Percentiles rank a stretch among this genome's conserved stretches.
These are phyloP conservation scores for Pythium folliculosum DNA, from an alignment of 352 stramenopile genomes.

Conservation along the genomic window DNA sequence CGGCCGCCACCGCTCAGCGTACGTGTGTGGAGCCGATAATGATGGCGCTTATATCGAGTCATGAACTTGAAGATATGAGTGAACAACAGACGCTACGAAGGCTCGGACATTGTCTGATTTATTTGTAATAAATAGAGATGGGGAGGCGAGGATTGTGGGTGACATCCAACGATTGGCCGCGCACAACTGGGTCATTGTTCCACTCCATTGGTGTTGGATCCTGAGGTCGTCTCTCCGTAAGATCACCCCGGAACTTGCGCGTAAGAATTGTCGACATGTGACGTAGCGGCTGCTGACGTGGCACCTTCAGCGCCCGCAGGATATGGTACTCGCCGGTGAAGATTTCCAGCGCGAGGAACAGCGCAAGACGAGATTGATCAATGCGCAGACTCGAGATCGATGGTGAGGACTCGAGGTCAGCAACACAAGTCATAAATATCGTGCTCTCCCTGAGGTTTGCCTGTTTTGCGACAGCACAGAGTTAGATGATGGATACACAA, in stretches of 20 bases:
- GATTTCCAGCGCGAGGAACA: conserved; percentile 53
- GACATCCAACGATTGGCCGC: conserved; percentile 38
- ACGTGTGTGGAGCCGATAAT: not conserved
- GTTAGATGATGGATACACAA: not conserved
- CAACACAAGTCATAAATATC: conserved; percentile 52
- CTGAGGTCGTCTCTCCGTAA: conserved; percentile 27
- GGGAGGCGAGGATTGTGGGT: conserved; percentile 51
- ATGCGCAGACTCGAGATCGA: conserved; percentile 11
- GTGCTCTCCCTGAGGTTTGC: conserved; percentile 29
- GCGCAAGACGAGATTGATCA: conserved; percentile 29
- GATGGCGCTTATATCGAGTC: too few species aligned
- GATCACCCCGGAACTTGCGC: conserved; percentile 32
- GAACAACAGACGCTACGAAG: too few species aligned
- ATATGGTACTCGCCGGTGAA: conserved; percentile 43
- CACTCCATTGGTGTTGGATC: conserved; percentile 28
- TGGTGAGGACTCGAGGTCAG: conserved; percentile 36
- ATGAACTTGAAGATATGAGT: too few species aligned
- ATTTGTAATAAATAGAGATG: conserved; percentile 47
- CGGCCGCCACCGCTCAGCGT: conserved; percentile 13
- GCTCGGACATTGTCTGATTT: not conserved
- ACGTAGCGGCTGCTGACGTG: conserved; percentile 32
- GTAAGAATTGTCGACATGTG: conserved; percentile 37
- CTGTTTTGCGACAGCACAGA: conserved; percentile 21
- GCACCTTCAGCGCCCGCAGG: conserved; percentile 49
- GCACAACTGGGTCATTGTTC: conserved; percentile 46